Base-by-base conservation (phyloP, 441 rosid genomes). In the Euphorbia corollata region DNA sequence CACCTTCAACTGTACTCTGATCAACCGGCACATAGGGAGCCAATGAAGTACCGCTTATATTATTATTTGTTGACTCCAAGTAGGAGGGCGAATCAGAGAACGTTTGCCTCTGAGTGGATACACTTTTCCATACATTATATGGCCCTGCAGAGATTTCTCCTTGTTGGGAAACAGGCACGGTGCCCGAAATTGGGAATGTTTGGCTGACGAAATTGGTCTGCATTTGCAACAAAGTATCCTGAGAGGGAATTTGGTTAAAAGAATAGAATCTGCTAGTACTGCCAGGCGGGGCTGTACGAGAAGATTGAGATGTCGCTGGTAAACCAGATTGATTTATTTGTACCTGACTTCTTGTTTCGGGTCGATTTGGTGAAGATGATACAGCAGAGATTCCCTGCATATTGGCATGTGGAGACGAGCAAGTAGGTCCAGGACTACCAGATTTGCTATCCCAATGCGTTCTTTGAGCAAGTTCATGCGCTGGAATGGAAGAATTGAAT, bases 121-220 rank as follows among this genome's bases (percentile, higher is more conserved):
- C 74, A 73, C 75, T 78, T 69, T 73, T 78, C 88, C 86, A 82
- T 47, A 80, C 78, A 71, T 81, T 80, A 27, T 76, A 78, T 12
- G 77, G 84, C 68, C 70, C 74, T 68, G 72, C 77, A 15, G 77
- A 81, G 69, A 67, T 64, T 36, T 74, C 80, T 73, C 77, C 68
- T 63, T 77, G 79, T 63, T 73, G 86, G 55, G 83, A 73, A 70
- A 74, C 63, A 9, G 79, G 68, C 15, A 50, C 68, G 62, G 79
- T 54, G 39, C 81, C 84, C 64, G 70, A 67, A 65, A 70, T 76
- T 30, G 80, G 78, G 75, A 67, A 81, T 23, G 77, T 72, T 63
- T 76, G 80, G 66, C 68, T 60, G 48, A 55, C 71, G 54, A 71
- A 74, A 61, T 59, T 67, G 50, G 61, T 45, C 15, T 39, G 43